Conservation (phyloP, 345 rosid genomes). For the Populus nigra region DNA sequence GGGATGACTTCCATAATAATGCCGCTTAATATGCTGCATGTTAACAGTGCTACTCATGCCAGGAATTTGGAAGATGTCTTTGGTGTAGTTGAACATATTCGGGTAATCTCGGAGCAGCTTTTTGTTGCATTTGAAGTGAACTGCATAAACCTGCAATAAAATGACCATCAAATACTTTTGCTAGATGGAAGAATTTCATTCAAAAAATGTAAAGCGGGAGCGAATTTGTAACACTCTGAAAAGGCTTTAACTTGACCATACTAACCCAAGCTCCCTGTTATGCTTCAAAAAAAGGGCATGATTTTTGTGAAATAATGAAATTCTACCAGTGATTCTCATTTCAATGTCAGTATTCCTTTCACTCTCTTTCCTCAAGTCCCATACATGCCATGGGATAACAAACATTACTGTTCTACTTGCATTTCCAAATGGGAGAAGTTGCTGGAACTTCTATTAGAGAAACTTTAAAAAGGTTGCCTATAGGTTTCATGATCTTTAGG, state of each 20-base stretch:
- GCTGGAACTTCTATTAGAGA: neutral
- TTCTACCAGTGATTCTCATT: neutral
- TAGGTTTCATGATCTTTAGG: no score
- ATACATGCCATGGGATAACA: neutral
- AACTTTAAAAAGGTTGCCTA: no score
- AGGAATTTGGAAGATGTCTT: conserved; percentile 56
- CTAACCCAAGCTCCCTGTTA: neutral
- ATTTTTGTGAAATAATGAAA: neutral
- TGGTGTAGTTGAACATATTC: conserved; percentile 65
- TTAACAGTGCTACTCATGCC: conserved; percentile 62
- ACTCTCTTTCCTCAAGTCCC: neutral
- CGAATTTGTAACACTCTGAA: no score
- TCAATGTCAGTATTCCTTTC: neutral
- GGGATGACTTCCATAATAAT: conserved; percentile 80
- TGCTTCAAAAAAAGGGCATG: neutral
- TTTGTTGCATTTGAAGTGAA: conserved; percentile 83
- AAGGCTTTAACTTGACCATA: no score
- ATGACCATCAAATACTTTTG: neutral
- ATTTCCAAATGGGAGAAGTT: neutral
- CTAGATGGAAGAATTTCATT: neutral
- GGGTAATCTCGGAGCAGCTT: conserved; percentile 66
- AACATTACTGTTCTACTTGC: neutral
- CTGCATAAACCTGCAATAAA: conserved; percentile 55
- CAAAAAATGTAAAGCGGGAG: neutral
- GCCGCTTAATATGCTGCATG: conserved; percentile 67